Conservation (phyloP, 2,329 filamentous ascomycete genomes). For the Chalaropsis thielavioides region DNA sequence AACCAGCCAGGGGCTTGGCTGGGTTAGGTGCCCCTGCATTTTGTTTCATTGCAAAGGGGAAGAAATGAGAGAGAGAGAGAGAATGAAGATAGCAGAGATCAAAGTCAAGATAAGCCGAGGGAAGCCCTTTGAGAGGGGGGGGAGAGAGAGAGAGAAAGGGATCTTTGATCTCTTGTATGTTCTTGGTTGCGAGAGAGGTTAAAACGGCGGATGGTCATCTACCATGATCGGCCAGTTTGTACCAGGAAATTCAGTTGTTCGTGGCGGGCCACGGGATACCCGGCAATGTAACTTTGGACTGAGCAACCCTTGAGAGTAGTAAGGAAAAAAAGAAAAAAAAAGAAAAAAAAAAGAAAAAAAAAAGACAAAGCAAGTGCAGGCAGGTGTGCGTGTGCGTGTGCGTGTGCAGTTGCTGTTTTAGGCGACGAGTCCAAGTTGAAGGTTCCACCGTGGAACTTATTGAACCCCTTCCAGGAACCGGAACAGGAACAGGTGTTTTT, state of each 20-base stretch:
- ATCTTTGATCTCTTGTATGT: not conserved
- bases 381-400: not conserved
- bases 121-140: not conserved
- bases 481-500: not conserved
- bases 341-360: not conserved
- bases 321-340: too few species aligned
- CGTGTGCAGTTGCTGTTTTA: not conserved
- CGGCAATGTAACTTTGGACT: not conserved
- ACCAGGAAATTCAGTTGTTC: not conserved
- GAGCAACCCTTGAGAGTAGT: too few species aligned
- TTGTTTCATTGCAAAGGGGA: not conserved
- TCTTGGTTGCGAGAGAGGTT: not conserved
- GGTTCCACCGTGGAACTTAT: not conserved
- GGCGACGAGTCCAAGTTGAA: not conserved
- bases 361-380: not conserved
- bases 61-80: constrained; percentile 2
- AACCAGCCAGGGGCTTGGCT: constrained; percentile 6
- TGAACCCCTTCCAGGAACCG: not conserved
- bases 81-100: not conserved
- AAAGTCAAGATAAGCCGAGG: not conserved
- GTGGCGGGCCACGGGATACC: not conserved
- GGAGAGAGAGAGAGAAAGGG: not conserved
- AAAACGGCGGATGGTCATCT: not conserved
- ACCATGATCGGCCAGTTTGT: too few species aligned
- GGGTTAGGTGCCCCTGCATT: constrained; percentile 6